Base-by-base conservation (phyloP, 2,329 filamentous ascomycete species). In the Trichoderma sp. region DNA sequence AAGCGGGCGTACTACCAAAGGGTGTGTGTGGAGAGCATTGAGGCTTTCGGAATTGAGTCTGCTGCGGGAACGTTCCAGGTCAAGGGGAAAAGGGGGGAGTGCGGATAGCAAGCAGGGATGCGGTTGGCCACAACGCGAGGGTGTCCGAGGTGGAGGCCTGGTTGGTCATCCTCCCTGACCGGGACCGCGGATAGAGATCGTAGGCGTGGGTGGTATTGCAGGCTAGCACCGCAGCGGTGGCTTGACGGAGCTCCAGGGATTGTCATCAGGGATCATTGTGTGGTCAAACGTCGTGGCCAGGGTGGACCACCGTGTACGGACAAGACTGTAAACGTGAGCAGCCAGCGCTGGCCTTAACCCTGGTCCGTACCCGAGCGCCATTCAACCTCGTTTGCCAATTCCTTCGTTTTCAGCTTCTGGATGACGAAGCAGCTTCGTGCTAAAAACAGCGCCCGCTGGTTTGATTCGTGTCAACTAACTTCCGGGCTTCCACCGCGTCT, bases 181-280 rank as follows among this genome's bases (percentile, higher is more conserved):
- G 68, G 66, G 66, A 66, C 71, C 61, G 67, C 69, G 72, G 70
- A 72, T 70, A 70, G 64, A 71, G 71, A 73, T 71, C 64, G 64
- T 68, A 60, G 66, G 68, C 63, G 69, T 70, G 69, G 68, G 69
- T 68, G 65, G 61, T 64, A 59, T 59, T 59, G 64, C 32, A 59
- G 46, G 21, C 46, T 49, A 24, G 46, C 21, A 49, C n/a, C 5
- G 21, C 21, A 65, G 67, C 69, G 63, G 63, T 69, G 69, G 66
- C 46, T 68, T 65, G 43, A 59, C 54, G 51, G 43, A 58, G 74
- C 74, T 77, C 71, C 73, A 75, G 75, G 74, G 75, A 75, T 76
- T 76, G 75, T 73, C 70, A 70, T 70, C 68, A 69, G 39, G 66
- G 63, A 71, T 71, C 69, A 67, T 63, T 68, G 51, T 69, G 58